Conservation (phyloP, 257 asterid species). For the Solanum gracilifrons region DNA sequence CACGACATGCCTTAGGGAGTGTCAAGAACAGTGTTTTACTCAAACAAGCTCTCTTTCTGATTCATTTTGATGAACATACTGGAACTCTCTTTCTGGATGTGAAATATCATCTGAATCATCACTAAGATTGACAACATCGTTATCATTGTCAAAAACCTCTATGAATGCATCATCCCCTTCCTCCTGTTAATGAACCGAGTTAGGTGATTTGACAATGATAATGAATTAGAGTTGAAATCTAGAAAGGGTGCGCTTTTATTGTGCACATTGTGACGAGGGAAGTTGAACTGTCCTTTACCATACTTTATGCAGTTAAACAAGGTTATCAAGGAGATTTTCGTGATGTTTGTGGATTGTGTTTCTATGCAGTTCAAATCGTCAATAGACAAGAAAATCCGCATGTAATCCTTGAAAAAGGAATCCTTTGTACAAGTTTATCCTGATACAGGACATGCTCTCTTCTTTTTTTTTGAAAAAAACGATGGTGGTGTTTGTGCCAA, state of each 20-base stretch:
- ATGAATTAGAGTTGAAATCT: background rate
- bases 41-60: conserved; percentile 27
- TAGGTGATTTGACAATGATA: background rate
- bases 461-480: too few relatives aligned
- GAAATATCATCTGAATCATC: background rate
- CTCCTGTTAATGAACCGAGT: conserved; percentile 20
- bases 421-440: background rate
- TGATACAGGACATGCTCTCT: background rate
- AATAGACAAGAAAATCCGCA: background rate
- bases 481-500: background rate
- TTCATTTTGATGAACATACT: conserved; percentile 21
- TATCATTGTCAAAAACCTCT: conserved; percentile 19
- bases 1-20: background rate
- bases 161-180: conserved; percentile 40
- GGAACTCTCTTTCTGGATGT: conserved; percentile 27
- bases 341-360: background rate
- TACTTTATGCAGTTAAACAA: background rate
- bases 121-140: conserved; percentile 13
- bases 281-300: background rate
- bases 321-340: background rate
- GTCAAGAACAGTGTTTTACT: background rate
- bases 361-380: background rate
- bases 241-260: background rate
- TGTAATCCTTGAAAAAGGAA: background rate
- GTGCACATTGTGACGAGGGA: background rate